Conservation (phyloP, 1,284 basidiomycete species). For the Mycosarcoma mackinlayi region DNA sequence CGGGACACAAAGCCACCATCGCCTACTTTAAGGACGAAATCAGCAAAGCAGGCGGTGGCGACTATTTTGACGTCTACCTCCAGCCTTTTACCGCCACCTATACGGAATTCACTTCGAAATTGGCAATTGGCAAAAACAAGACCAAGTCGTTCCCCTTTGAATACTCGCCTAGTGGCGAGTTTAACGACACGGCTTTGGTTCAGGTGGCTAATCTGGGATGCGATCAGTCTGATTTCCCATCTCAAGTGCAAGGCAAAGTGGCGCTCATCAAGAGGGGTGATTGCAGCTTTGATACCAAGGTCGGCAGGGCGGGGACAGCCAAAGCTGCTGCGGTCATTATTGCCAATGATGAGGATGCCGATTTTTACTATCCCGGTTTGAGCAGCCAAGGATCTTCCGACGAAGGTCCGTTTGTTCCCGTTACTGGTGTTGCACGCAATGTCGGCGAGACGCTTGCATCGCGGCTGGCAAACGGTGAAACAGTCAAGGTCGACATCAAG, state of each 20-base stretch:
- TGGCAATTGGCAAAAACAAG: constrained; percentile 25
- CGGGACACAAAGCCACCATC: constrained; percentile 39
- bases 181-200: constrained; percentile 23
- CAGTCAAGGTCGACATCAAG: constrained; percentile 27
- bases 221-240: constrained; percentile 31
- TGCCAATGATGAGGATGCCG: constrained; percentile 34
- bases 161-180: constrained; percentile 37
- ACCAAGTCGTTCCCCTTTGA: constrained; percentile 24
- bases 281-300: constrained; percentile 28
- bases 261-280: constrained; percentile 35
- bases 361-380: too few relatives aligned
- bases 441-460: constrained; percentile 10
- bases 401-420: constrained; percentile 39
- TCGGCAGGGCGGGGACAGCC: constrained; percentile 29
- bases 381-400: constrained; percentile 13
- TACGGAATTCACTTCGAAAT: constrained; percentile 22
- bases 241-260: constrained; percentile 27
- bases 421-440: constrained; percentile 25
- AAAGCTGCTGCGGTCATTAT: constrained; percentile 31
- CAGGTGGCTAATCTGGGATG: constrained; percentile 33
- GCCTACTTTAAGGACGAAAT: constrained; percentile 28
- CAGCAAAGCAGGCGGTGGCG: constrained; percentile 7
- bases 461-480: constrained; percentile 25
- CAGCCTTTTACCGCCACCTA: constrained; percentile 45
- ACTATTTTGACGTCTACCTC: constrained; percentile 39